These are phyloP conservation scores for Lasiodiplodia theobromae DNA, from an alignment of 2,329 filamentous ascomycete species.

Conservation along the genomic window DNA sequence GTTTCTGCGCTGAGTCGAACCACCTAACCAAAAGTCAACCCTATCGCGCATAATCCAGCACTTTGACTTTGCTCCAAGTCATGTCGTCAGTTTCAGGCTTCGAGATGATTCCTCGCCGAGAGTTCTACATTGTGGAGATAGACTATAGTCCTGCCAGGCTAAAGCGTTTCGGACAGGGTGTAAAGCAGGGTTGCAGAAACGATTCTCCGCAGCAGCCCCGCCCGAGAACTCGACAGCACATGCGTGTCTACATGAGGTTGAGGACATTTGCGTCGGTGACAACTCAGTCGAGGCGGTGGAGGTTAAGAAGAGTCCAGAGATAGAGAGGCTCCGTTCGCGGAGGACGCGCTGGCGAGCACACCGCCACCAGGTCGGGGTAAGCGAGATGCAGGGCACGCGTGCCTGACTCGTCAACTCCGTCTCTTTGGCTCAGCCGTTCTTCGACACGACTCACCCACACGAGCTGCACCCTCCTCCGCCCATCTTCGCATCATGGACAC, in stretches of 20 bases:
- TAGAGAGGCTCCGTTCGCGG: neutral
- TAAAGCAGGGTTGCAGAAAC: neutral
- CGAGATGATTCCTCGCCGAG: too few species aligned
- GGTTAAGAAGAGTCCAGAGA: neutral
- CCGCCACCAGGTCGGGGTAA: neutral
- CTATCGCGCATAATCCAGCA: too few species aligned
- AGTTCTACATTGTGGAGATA: too few species aligned
- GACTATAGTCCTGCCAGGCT: too few species aligned
- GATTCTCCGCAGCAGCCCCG: neutral
- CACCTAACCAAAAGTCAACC: too few species aligned
- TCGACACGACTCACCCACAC: constrained; percentile 21
- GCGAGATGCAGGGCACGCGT: neutral
- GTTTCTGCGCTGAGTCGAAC: too few species aligned
- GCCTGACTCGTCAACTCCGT: constrained; percentile 18
- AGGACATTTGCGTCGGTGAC: neutral
- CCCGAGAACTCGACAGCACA: neutral
- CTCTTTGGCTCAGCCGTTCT: constrained; percentile 17
- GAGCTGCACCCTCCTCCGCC: constrained; percentile 18
- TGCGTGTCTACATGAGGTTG: neutral
- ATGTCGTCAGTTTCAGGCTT: too few species aligned
- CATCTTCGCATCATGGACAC: constrained; percentile 26
- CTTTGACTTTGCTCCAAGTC: too few species aligned
- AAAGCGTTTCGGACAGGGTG: too few species aligned
- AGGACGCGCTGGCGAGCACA: neutral
- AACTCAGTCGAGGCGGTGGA: neutral